A percentile compares a stretch with the other conserved stretches of the same genome.
Evolutionary conservation across 1,139 yeast genomes (phyloP).

Genomic region (Kodamaea alishanica): DNA sequence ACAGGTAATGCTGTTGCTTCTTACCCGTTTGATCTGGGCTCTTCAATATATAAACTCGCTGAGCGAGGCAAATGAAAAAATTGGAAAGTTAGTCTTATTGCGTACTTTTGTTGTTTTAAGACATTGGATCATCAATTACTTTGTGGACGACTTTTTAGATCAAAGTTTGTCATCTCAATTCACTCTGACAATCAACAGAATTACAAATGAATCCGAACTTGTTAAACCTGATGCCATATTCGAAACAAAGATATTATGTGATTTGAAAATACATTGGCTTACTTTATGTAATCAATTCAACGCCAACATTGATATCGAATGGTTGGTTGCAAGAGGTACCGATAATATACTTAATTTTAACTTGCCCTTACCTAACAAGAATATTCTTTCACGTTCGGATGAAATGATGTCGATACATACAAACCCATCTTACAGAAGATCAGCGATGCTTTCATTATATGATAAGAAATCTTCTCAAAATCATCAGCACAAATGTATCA

Average conservation of each 20-base stretch:
- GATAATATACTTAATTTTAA: slow-evolving; percentile 21
- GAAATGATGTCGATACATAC: slow-evolving; percentile 39
- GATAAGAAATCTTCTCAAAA: slow-evolving; percentile 30
- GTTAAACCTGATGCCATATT: slow-evolving; percentile 19
- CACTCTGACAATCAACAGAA: slow-evolving; percentile 46
- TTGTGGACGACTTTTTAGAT: slow-evolving; percentile 64
- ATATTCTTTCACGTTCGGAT: slow-evolving; percentile 26
- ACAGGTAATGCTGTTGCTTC: slow-evolving; percentile 56
- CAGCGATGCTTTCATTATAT: slow-evolving; percentile 53
- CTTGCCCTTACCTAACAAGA: slow-evolving; percentile 27
- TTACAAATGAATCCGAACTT: slow-evolving; percentile 34
- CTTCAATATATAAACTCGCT: slow-evolving; percentile 42
- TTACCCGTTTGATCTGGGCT: slow-evolving; percentile 73
- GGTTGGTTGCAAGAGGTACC: slow-evolving; percentile 9
- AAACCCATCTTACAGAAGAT: slow-evolving; percentile 52
- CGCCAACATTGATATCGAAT: slow-evolving; percentile 25
- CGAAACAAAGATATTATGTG: slow-evolving; percentile 43
- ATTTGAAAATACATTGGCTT: slow-evolving; percentile 45
- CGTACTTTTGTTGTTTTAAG: slow-evolving; percentile 84
- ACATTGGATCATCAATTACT: slow-evolving; percentile 84
- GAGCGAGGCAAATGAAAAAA: slow-evolving; percentile 33
- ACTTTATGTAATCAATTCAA: slow-evolving; percentile 34
- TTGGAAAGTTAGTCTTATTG: slow-evolving; percentile 69
- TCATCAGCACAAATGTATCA: slow-evolving; percentile 28
- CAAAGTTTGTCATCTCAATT: slow-evolving; percentile 45